phyloP scores from a whole-genome alignment of 345 rosid species.

The Hibiscus trionum region DNA sequence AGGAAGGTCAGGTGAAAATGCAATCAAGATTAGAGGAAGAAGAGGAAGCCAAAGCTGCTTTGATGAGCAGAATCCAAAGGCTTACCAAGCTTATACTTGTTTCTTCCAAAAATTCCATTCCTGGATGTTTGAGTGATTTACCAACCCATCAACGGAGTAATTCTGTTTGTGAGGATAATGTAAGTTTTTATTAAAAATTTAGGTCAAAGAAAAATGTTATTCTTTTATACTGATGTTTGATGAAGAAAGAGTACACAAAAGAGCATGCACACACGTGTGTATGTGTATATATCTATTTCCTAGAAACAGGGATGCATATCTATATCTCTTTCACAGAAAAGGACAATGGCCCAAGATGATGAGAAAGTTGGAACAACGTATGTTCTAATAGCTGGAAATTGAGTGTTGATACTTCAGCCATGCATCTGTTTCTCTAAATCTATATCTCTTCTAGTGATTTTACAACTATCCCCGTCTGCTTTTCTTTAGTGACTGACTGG shows the following conservation, averaged over 20 bases:
- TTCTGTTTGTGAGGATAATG: constrained; percentile 69
- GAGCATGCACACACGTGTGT: background rate
- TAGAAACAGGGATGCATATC: background rate
- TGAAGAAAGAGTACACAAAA: background rate
- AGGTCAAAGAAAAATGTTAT: background rate
- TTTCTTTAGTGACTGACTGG: background rate
- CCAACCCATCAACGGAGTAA: constrained; percentile 64
- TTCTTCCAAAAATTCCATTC: constrained; percentile 81
- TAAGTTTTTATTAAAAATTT: constrained; percentile 27
- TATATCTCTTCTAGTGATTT: background rate
- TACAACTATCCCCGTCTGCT: background rate
- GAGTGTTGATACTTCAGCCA: background rate
- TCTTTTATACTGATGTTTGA: background rate
- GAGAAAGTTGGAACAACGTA: background rate
- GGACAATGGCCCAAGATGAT: background rate
- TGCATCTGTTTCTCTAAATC: background rate
- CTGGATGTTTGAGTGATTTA: constrained; percentile 54
- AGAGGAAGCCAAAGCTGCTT: constrained; percentile 99
- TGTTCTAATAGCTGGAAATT: background rate
- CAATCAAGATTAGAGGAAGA: constrained; percentile 98
- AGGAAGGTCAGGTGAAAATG: constrained; percentile 99
- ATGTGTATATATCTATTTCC: background rate
- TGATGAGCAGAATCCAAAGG: constrained; percentile 98
- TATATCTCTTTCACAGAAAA: background rate
- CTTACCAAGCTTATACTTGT: constrained; percentile 97